A percentile compares a stretch with the other conserved stretches of the same genome.
Conservation (phyloP, 371 early-diverging fungal genomes). For the Mucor mucedo region DNA sequence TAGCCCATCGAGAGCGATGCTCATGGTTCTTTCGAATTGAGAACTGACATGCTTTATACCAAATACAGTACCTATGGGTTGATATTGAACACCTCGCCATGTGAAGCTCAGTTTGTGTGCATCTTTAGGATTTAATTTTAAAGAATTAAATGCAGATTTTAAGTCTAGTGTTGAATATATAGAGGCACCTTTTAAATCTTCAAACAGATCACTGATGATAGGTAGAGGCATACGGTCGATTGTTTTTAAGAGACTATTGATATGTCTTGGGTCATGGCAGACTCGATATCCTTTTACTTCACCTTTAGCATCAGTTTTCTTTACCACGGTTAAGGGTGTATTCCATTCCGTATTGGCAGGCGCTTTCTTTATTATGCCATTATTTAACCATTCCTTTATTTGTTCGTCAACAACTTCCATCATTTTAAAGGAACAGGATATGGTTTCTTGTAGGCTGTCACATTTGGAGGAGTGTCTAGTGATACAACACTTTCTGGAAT, state of each 20-base stretch:
- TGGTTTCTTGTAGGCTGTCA: conserved; percentile 7
- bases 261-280: conserved; percentile 20
- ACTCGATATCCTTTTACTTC: conserved; percentile 13
- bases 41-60: conserved; percentile 10
- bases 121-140: conserved; percentile 3
- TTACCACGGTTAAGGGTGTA: conserved; percentile 6
- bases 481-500: conserved; percentile 17
- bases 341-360: conserved; percentile 11
- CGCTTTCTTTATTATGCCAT: conserved; percentile 8
- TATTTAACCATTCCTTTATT: conserved; percentile 8
- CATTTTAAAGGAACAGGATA: conserved; percentile 9
- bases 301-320: conserved; percentile 18
- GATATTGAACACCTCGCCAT: conserved; percentile 4
- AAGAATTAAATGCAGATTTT: conserved; percentile 16
- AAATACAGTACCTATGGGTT: conserved; percentile 2
- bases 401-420: conserved; percentile 5
- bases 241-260: conserved; percentile 7
- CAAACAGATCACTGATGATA: conserved; percentile 20
- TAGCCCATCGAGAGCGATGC: conserved; percentile 1
- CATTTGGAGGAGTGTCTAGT: conserved; percentile 3
- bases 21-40: conserved; percentile 6
- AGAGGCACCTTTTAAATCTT: conserved; percentile 13
- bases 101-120: conserved; percentile 18
- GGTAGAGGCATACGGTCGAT: conserved; percentile 17
- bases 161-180: conserved; percentile 17